Conservation (phyloP, 371 early-diverging fungal genomes). For the Capillidium rhysosporum region DNA sequence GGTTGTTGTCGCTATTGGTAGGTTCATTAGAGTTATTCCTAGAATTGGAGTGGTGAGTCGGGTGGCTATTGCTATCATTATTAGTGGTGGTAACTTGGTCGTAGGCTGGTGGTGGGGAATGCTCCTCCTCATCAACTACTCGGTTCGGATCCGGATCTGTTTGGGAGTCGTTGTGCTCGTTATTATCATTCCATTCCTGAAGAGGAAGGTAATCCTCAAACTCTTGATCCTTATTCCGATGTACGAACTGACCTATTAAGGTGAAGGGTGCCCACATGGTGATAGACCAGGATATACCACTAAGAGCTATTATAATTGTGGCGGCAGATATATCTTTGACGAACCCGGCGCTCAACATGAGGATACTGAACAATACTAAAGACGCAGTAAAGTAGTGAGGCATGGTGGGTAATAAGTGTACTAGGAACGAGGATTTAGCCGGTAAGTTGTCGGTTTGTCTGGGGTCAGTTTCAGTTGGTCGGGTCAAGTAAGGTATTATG, state of each 20-base stretch:
- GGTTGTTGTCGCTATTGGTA: background rate
- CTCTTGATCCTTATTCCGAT: background rate
- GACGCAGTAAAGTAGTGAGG: slow-evolving; percentile 38
- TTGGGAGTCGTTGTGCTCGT: background rate
- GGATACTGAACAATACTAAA: slow-evolving; percentile 37
- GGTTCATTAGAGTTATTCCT: no score
- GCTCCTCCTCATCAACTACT: slow-evolving; percentile 3
- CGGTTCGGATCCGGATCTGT: background rate
- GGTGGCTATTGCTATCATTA: background rate
- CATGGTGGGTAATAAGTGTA: background rate
- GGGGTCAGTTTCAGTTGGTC: slow-evolving; percentile 8
- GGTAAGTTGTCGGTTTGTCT: background rate
- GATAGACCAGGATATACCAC: slow-evolving; percentile 74
- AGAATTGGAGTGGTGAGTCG: no score
- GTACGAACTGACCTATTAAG: slow-evolving; percentile 60
- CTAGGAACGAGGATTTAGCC: no score
- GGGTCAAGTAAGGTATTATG: slow-evolving; percentile 34
- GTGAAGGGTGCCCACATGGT: slow-evolving; percentile 87
- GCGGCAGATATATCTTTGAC: slow-evolving; percentile 28
- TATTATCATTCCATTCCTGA: background rate
- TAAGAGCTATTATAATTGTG: slow-evolving; percentile 39
- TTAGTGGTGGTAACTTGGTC: slow-evolving; percentile 11
- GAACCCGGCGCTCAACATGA: slow-evolving; percentile 43
- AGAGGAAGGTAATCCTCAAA: background rate
- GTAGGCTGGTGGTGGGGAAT: background rate